Conservation (phyloP, 371 early-diverging fungal species). For the Batkoa obscura region DNA sequence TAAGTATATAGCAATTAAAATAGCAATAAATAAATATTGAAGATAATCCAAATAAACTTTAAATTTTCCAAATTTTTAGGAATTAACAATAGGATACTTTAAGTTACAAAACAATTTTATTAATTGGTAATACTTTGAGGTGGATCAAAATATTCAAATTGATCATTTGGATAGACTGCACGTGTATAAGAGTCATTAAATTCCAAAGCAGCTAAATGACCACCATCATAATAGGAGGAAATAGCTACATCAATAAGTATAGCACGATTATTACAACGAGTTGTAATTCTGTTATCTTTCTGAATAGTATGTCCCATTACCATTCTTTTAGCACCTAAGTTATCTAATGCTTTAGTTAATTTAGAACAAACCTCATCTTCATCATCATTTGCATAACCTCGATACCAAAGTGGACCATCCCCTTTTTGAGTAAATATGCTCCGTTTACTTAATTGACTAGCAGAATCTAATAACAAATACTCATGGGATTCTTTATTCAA, state of each 20-base stretch:
- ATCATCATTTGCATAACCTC: slow-evolving; percentile 36
- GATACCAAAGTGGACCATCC: slow-evolving; percentile 33
- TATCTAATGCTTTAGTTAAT: slow-evolving; percentile 24
- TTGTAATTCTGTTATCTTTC: slow-evolving; percentile 29
- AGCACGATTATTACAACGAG: slow-evolving; percentile 38
- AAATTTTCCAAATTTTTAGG: no score
- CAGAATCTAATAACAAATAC: not conserved
- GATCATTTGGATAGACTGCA: not conserved
- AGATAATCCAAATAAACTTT: no score
- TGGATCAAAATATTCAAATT: no score
- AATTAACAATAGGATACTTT: no score
- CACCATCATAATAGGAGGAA: slow-evolving; percentile 32
- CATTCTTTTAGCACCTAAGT: slow-evolving; percentile 40
- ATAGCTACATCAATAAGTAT: slow-evolving; percentile 58
- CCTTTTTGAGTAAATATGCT: slow-evolving; percentile 8
- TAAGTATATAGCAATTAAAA: no score
- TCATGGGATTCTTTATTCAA: not conserved
- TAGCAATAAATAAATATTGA: no score
- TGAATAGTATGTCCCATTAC: slow-evolving; percentile 60
- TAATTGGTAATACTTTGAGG: no score
- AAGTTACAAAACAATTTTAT: no score
- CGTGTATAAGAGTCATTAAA: not conserved
- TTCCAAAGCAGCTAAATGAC: slow-evolving; percentile 9
- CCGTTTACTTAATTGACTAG: not conserved
- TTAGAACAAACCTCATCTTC: slow-evolving; percentile 23